Conservation (phyloP, 176 grass and related monocot species). For the Avena sativa region DNA sequence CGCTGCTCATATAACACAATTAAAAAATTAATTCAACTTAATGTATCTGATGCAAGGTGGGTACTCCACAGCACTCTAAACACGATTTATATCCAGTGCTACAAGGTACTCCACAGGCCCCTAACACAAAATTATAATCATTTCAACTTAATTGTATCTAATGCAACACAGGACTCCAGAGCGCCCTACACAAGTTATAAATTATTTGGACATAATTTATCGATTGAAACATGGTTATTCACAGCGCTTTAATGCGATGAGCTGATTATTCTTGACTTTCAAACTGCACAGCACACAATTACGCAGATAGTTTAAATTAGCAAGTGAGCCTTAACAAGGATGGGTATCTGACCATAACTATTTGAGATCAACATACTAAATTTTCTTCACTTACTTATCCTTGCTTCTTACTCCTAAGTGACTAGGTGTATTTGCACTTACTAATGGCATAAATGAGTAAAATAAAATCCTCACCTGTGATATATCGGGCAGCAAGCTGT, state of each 20-base stretch:
- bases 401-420: not conserved
- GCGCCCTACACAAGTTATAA: not conserved
- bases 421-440: not conserved
- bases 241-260: not conserved
- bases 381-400: slow-evolving; percentile 1
- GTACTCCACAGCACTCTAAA: not conserved
- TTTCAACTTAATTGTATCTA: not conserved
- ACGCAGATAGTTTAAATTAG: not conserved
- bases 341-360: not conserved
- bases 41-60: not conserved
- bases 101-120: not conserved
- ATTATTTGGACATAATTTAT: not conserved
- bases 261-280: not conserved
- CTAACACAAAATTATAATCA: not conserved
- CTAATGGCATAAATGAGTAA: not conserved
- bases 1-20: no score
- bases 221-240: not conserved
- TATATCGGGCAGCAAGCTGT: slow-evolving; percentile 16
- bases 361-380: not conserved
- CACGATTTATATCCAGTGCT: not conserved
- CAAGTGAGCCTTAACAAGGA: not conserved
- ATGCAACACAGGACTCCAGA: not conserved
- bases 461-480: slow-evolving; percentile 5
- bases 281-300: not conserved
- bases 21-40: not conserved